phyloP scores from a whole-genome alignment of 352 stramenopile genomes.

The Phytophthora vignae region DNA sequence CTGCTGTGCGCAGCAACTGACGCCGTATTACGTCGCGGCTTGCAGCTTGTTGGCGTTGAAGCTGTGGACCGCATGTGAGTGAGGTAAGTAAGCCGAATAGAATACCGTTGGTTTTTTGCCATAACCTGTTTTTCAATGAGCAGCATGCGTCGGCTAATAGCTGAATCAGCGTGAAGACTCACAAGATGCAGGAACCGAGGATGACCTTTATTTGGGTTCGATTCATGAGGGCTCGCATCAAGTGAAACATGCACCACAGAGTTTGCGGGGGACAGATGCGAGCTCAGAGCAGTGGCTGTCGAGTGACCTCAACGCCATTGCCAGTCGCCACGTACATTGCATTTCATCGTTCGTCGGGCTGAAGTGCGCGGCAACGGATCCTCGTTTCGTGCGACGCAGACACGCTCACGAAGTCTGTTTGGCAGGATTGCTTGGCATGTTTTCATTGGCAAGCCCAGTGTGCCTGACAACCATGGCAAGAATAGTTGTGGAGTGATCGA shows the following conservation, averaged over 20 bases:
- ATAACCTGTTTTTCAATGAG: background rate
- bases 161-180: background rate
- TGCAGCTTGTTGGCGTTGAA: constrained; percentile 76
- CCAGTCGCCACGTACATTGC: background rate
- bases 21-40: constrained; percentile 66
- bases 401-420: background rate
- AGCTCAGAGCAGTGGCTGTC: background rate
- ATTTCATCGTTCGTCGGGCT: background rate
- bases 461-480: background rate
- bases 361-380: background rate
- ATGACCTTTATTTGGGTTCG: background rate
- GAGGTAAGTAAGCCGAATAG: constrained; percentile 40
- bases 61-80: constrained; percentile 78
- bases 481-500: background rate
- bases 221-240: no score
- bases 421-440: no score
- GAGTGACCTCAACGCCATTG: no score
- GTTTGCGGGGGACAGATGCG: no score
- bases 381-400: background rate
- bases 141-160: no score
- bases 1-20: constrained; percentile 81
- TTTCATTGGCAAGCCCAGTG: no score
- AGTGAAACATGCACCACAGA: no score
- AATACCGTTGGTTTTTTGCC: background rate
- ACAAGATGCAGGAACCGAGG: background rate